Base-by-base conservation (phyloP, 176 grass and related monocot genomes). In the Zoysia japonica region DNA sequence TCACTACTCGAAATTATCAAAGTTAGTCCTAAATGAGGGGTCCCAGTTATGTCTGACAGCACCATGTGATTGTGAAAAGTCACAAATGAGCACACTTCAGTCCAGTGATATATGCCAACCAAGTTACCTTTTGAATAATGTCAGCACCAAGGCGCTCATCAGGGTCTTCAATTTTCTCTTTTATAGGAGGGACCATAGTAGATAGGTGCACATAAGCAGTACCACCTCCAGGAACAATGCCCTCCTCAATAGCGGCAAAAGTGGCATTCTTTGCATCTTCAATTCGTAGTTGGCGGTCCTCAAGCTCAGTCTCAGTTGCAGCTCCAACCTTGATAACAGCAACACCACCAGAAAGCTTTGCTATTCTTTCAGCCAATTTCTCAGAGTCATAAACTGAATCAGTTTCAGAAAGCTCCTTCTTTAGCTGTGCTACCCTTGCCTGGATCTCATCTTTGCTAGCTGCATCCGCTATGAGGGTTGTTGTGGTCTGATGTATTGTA, bases 271-370 rank as follows among this genome's bases (percentile, higher is more conserved):
- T 89, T 3, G 86, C 90, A 57, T 92, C 90, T 75, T 92, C 90
- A 10, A 92, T 77, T 19, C 86, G 68, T 16, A 88, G 86, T 57
- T 89, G 84, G 28, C 83, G 86, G 65, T 92, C 90, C 65, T 92
- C 83, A 2, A 92, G 90, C 67, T 92, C 90, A 36, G 80, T 86
- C 75, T 92, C 86, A 1, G 86, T 92, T 67, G 87, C 65, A 20
- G 90, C 90, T 74, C 90, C 90, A 77, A 89, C 90, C 83, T 92
- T 92, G 59, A 92, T 89, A 64, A 89, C 87, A 46, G 87, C 90
- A 63, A 92, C 90, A 84, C 90, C 90, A 78, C 87, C 83, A 68
- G 90, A 82, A 47, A 92, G 90, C 67, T 92, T 92, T 11, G 83
- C 87, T 11, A 92, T 83, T 36, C 87, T 80, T 80, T 92, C 86